Percentiles rank a stretch among this genome's conserved stretches.
Evolutionary conservation across 177 flowering plant species (phyloP).

Genomic region (Vitis hybrid): DNA sequence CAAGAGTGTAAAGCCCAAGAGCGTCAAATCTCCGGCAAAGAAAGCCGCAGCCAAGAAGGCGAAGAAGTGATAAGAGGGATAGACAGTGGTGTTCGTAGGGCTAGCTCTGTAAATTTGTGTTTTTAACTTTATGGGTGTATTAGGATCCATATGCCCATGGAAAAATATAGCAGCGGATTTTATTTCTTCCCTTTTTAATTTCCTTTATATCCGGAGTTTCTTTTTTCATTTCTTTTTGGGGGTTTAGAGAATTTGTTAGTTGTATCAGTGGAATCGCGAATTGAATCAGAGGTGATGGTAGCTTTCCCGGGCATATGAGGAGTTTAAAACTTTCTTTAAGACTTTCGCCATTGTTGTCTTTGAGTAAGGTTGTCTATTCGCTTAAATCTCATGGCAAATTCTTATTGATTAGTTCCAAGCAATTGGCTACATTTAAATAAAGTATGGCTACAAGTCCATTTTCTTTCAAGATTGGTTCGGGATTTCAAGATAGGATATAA

Average conservation of each 20-base stretch:
- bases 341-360: too few species aligned
- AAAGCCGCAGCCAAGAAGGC: conserved; percentile 29
- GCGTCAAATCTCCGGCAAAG: conserved; percentile 33
- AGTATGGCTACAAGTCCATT: too few species aligned
- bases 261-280: neutral
- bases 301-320: too few species aligned
- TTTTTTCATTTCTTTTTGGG: neutral
- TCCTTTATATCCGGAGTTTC: too few species aligned
- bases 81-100: conserved; percentile 9
- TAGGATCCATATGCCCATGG: conserved; percentile 8
- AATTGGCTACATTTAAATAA: too few species aligned
- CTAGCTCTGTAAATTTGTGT: conserved; percentile 38
- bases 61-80: conserved; percentile 32
- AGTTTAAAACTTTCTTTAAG: too few species aligned
- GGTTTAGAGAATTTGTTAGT: conserved; percentile 2
- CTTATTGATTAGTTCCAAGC: too few species aligned
- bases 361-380: too few species aligned
- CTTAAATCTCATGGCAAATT: too few species aligned
- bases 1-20: conserved; percentile 22
- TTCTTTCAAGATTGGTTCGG: too few species aligned
- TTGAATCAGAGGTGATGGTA: too few species aligned
- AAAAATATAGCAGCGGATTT: conserved; percentile 1
- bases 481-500: too few species aligned
- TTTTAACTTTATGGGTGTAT: conserved; percentile 11
- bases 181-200: neutral